A percentile compares a stretch with the other conserved stretches of the same genome.
These are phyloP conservation scores for Phoma sp. DNA, from an alignment of 2,329 filamentous ascomycete species.

Conservation along the genomic window DNA sequence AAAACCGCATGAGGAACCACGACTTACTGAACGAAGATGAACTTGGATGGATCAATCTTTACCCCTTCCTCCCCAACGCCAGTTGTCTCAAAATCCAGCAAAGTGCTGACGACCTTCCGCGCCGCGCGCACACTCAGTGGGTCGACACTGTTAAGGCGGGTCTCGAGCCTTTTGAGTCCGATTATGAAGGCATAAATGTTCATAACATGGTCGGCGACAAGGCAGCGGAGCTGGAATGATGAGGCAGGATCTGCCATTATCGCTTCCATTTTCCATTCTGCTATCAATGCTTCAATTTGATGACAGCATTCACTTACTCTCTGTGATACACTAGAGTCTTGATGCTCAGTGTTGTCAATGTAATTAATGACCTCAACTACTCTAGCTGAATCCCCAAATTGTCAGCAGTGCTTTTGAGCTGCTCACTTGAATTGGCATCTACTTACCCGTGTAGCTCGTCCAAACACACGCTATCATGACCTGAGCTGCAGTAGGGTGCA, in stretches of 20 bases:
- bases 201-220: conserved; percentile 36
- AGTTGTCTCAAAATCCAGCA: conserved; percentile 27
- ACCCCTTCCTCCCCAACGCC: background rate
- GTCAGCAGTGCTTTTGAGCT: background rate
- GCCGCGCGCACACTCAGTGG: conserved; percentile 28
- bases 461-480: conserved; percentile 28
- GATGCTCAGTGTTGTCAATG: conserved; percentile 20
- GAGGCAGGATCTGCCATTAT: conserved; percentile 16
- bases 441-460: conserved; percentile 25
- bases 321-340: background rate
- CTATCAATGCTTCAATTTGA: conserved; percentile 26
- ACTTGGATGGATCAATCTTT: conserved; percentile 8
- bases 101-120: conserved; percentile 29
- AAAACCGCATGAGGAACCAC: background rate
- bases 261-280: conserved; percentile 30
- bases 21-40: conserved; percentile 31
- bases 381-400: background rate
- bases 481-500: conserved; percentile 26
- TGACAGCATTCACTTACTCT: conserved; percentile 28
- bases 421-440: background rate
- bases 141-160: conserved; percentile 15
- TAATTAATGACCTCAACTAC: conserved; percentile 27
- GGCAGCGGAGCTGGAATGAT: conserved; percentile 14
- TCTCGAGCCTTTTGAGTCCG: conserved; percentile 30
- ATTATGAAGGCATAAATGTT: conserved; percentile 34